Percentiles rank a stretch among this genome's conserved stretches.
phyloP scores from a whole-genome alignment of 2,329 filamentous ascomycete species.

The Ophiocordyceps australis region DNA sequence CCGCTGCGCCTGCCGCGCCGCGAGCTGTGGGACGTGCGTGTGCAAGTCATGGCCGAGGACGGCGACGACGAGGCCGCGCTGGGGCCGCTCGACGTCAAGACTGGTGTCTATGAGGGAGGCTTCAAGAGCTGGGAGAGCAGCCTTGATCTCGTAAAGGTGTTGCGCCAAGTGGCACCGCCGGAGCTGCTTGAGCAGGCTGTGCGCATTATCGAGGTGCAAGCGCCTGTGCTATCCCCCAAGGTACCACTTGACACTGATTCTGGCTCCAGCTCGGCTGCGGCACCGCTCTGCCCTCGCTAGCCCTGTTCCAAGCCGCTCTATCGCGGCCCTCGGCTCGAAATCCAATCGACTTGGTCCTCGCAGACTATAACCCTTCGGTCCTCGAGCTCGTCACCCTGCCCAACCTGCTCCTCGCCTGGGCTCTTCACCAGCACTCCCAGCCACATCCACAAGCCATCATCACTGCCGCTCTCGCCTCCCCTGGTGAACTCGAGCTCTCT shows the following conservation, averaged over 20 bases:
- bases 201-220: constrained; percentile 35
- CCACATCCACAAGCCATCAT: too few species aligned
- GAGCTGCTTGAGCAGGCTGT: constrained; percentile 14
- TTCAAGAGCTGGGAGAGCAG: constrained; percentile 88
- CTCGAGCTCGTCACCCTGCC: constrained; percentile 63
- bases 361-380: constrained; percentile 68
- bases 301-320: constrained; percentile 46
- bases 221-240: too few species aligned
- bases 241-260: too few species aligned
- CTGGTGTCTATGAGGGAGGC: constrained; percentile 70
- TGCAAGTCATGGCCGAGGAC: constrained; percentile 65
- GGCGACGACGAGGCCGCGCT: constrained; percentile 29
- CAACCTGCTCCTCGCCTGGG: constrained; percentile 58
- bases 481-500: constrained; percentile 47
- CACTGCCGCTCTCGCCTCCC: constrained; percentile 25
- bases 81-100: constrained; percentile 56
- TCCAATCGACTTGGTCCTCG: constrained; percentile 42
- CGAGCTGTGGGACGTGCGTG: constrained; percentile 64
- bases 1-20: constrained; percentile 45
- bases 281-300: constrained; percentile 54
- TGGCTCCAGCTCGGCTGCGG: constrained; percentile 75
- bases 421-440: constrained; percentile 19
- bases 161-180: constrained; percentile 20
- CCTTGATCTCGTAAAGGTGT: constrained; percentile 58
- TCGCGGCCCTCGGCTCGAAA: constrained; percentile 8